phyloP scores from a whole-genome alignment of 352 stramenopile species.

The Pythium biforme region DNA sequence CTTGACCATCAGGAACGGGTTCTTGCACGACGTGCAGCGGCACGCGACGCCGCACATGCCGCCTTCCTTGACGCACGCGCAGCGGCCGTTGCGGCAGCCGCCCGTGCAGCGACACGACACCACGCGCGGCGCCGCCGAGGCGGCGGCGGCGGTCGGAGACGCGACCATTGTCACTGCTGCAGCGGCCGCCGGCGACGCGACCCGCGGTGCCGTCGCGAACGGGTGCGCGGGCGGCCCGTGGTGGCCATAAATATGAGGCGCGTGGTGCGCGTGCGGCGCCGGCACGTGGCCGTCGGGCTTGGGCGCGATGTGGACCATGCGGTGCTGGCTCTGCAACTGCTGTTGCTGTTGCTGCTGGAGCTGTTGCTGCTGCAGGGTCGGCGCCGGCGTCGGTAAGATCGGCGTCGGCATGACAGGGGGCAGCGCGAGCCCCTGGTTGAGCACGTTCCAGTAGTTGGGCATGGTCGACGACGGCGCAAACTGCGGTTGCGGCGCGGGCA shows the following conservation, averaged over 20 bases:
- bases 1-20: slow-evolving; percentile 84
- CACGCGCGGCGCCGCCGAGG: slow-evolving; percentile 31
- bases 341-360: slow-evolving; percentile 16
- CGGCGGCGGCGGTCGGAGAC: slow-evolving; percentile 12
- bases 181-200: not conserved
- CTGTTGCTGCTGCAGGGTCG: not conserved
- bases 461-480: slow-evolving; percentile 70
- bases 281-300: slow-evolving; percentile 45
- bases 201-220: not conserved
- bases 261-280: slow-evolving; percentile 5
- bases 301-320: slow-evolving; percentile 78
- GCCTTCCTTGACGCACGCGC: slow-evolving; percentile 79
- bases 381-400: not conserved
- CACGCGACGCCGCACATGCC: slow-evolving; percentile 74
- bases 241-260: slow-evolving; percentile 8
- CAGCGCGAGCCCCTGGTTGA: slow-evolving; percentile 58
- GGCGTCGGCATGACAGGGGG: slow-evolving; percentile 20
- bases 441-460: slow-evolving; percentile 86
- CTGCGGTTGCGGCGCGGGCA: slow-evolving; percentile 31
- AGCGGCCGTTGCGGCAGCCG: slow-evolving; percentile 78
- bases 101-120: slow-evolving; percentile 81
- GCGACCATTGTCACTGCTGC: not conserved
- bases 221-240: not conserved
- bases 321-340: slow-evolving; percentile 31
- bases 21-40: slow-evolving; percentile 86